Base-by-base conservation (phyloP, 2,329 filamentous ascomycete genomes). In the Ceratocystis huliohia region DNA sequence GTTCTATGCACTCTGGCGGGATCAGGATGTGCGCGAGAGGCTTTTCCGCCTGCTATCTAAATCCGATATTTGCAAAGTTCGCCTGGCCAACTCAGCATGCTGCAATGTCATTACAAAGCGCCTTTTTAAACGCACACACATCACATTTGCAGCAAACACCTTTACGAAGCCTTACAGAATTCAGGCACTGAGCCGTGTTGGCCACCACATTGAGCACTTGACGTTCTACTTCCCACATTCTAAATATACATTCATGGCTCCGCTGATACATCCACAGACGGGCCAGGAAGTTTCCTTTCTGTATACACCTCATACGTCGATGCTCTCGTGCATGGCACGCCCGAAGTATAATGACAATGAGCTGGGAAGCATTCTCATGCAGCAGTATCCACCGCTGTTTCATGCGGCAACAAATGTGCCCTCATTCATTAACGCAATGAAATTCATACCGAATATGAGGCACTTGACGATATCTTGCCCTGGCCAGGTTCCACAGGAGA, bases 371-470 rank as follows among this genome's bases (percentile, higher is more conserved):
- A 82, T 95, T 67, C 80, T 96, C 68, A 89, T 90, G 15, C 85
- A 90, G 73, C 91, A 96, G 76, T 96, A 95, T 72, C 89, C 90
- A 64, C 89, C 91, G 5, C 78, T 96, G 17, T 96, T 96, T 76
- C 91, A 96, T 73, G 89, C 91, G 5, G 89, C 91, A 6, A 93
- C 89, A 68, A 94, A 96, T 73, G 87, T 95, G 5, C 84, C 88
- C 4, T 88, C 89, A 48, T 96, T 96, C 77, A 86, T 93, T 71
- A 81, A 85, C 69, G 88, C 88, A 62, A 80, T 96, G 73, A 82
- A 81, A 45, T 78, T 85, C 69, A 75, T 96, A 72, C 78, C 83
- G 67, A 88, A 87, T 71, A 78, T 96, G 71, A 80, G 83, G 59
- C 88, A 93, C 73, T 79, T 96, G 68, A 87, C 83, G 62, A 82